Conservation (phyloP, 2,329 filamentous ascomycete genomes). For the Lachnellula suecica region DNA sequence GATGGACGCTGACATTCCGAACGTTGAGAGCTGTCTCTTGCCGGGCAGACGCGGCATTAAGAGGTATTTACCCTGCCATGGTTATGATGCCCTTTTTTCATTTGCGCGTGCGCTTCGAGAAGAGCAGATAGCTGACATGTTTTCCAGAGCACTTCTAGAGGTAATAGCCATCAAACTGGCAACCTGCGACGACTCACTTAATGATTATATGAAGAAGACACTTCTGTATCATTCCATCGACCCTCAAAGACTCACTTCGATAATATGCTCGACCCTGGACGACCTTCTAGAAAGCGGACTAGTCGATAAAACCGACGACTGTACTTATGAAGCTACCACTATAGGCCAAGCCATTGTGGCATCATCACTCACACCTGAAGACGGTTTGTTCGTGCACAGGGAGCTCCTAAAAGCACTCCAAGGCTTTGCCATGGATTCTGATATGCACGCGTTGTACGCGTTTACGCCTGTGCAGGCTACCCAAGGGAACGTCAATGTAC, state of each 20-base stretch:
- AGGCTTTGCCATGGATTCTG: constrained; percentile 77
- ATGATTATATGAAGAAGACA: constrained; percentile 68
- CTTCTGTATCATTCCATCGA: constrained; percentile 60
- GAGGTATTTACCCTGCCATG: constrained; percentile 41
- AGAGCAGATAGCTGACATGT: constrained; percentile 5
- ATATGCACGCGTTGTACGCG: constrained; percentile 77
- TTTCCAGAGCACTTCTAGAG: constrained; percentile 66
- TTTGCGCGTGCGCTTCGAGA: too few relatives aligned
- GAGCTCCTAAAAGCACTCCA: constrained; percentile 67
- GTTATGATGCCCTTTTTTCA: too few relatives aligned
- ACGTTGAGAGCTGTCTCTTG: constrained; percentile 66
- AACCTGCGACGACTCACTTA: constrained; percentile 61
- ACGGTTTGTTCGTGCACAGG: constrained; percentile 70
- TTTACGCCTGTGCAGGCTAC: constrained; percentile 70
- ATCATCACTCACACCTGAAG: constrained; percentile 71
- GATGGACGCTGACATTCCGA: constrained; percentile 70
- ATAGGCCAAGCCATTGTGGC: constrained; percentile 71
- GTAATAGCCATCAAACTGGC: constrained; percentile 68
- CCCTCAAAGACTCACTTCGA: constrained; percentile 46
- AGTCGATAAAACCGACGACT: constrained; percentile 48
- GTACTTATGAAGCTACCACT: constrained; percentile 59
- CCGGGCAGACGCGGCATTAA: constrained; percentile 68
- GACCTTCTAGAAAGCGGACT: constrained; percentile 58
- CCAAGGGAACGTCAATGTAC: constrained; percentile 52
- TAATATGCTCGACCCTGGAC: constrained; percentile 58